Evolutionary conservation across 257 asterid genomes (phyloP).

Genomic region (Solanum arcanum): DNA sequence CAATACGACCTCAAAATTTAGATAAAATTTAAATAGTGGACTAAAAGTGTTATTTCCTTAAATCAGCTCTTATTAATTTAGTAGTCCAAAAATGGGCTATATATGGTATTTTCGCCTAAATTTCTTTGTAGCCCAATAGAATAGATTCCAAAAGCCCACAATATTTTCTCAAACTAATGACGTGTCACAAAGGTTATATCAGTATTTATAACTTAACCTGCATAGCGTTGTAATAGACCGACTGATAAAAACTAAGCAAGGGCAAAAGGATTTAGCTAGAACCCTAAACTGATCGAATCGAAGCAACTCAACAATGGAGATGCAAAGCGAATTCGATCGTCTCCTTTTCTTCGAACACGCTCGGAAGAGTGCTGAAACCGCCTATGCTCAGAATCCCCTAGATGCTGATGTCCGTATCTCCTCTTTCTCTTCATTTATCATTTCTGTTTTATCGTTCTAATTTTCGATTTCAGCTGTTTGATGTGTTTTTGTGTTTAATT

Average conservation of each 20-base stretch:
- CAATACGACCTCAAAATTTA: background rate
- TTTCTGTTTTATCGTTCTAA: background rate
- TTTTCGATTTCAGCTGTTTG: background rate
- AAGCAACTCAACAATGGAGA: conserved; percentile 23
- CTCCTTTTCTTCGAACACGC: conserved; percentile 79
- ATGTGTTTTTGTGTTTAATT: background rate
- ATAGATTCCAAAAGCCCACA: background rate
- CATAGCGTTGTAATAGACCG: background rate
- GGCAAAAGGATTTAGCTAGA: background rate
- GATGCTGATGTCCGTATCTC: conserved; percentile 60
- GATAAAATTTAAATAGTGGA: no score
- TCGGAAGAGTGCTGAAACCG: conserved; percentile 65
- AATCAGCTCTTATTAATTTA: background rate
- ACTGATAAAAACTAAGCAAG: background rate
- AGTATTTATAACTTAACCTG: background rate
- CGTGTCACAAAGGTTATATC: background rate
- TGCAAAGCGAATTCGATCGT: conserved; percentile 74
- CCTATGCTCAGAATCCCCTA: conserved; percentile 56
- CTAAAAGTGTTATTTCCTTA: background rate
- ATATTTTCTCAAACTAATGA: background rate
- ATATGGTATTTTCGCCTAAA: background rate
- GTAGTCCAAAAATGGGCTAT: background rate
- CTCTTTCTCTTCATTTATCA: background rate
- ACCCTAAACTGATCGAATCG: background rate
- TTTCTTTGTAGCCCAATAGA: background rate